Conservation (phyloP, 768 basidiomycete species). For the Rhizopogon sp. region DNA sequence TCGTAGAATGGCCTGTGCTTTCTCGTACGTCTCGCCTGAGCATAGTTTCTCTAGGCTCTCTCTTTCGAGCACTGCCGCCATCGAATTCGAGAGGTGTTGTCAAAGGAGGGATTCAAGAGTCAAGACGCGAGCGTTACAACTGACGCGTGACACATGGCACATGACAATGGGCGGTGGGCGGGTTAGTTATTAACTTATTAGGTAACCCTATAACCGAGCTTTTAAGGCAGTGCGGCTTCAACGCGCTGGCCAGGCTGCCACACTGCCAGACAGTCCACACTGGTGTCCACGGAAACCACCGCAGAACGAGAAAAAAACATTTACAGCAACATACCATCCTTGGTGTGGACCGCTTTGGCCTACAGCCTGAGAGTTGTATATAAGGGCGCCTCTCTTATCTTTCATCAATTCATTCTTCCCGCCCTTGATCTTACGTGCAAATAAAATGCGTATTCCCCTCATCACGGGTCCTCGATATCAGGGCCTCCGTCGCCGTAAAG, state of each 20-base stretch:
- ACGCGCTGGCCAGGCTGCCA: no score
- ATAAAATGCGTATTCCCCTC: constrained; percentile 18
- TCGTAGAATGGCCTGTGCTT: constrained; percentile 16
- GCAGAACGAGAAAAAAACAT: no score
- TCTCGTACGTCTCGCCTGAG: constrained; percentile 18
- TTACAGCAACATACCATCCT: no score
- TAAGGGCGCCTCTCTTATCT: neutral
- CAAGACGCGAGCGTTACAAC: neutral
- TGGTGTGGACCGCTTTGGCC: neutral
- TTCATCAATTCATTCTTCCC: no score
- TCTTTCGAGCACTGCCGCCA: constrained; percentile 14
- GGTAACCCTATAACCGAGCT: no score
- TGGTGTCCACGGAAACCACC: no score
- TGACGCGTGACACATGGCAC: neutral
- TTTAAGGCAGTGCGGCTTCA: no score
- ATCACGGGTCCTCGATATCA: constrained; percentile 2
- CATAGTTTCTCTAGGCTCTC: constrained; percentile 15
- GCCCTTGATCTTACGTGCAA: neutral
- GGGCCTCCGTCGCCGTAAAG: constrained; percentile 23
- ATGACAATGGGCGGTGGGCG: neutral
- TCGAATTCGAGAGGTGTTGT: neutral
- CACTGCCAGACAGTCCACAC: no score
- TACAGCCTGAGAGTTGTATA: neutral
- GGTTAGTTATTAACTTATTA: no score
- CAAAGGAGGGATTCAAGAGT: neutral